Evolutionary conservation across 2,329 filamentous ascomycete species (phyloP), one percentile per base, ranked within the genome.

Genomic region (Fusarium chaquense): DNA sequence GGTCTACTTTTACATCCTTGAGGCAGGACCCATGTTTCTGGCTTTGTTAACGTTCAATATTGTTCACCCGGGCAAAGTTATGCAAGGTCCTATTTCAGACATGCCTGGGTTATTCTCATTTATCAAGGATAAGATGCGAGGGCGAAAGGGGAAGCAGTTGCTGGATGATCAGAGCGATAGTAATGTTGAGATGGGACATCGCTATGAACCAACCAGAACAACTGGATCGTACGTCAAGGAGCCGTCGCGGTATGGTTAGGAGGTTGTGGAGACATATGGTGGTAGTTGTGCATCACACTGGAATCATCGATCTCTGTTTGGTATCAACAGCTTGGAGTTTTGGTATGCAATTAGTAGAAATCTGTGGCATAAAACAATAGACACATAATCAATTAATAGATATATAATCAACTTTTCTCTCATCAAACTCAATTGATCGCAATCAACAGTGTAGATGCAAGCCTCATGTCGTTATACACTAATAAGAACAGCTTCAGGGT

Each of bases 1-100:
- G 71, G 79, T 78, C 57, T 85, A 79, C 59, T 86, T 85, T 53
- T 84, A 80, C 62, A 74, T 81, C 9, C 82, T 85, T 43, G 83
- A 86, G 69, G 80, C 77, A 0, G 68, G 73, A 0, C 77, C 83
- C 1, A 85, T 85, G 83, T 60, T 83, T 1, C 6, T 78, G 20
- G 84, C 85, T 46, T 76, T 82, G 0, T 63, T 75, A 2, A 55
- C 82, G 0, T 81, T 82, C 68, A 85, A 84, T 58, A n/a, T 78
- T 2, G 70, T 78, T 13, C 79, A 84, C 41, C 82, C 83, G 0
- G 82, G 82, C 20, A 73, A 77, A 0, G 38, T 67, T 3, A 72
- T 75, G 65, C 64, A 57, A 0, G 72, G 73, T 0, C 65, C 70
- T 0, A 45, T 62, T 0, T 66, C 72, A 0, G 66, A 73, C 0